Evolutionary conservation across 2,329 filamentous ascomycete genomes (phyloP), one percentile per base, ranked within the genome.

Genomic region (Capronia coronata): DNA sequence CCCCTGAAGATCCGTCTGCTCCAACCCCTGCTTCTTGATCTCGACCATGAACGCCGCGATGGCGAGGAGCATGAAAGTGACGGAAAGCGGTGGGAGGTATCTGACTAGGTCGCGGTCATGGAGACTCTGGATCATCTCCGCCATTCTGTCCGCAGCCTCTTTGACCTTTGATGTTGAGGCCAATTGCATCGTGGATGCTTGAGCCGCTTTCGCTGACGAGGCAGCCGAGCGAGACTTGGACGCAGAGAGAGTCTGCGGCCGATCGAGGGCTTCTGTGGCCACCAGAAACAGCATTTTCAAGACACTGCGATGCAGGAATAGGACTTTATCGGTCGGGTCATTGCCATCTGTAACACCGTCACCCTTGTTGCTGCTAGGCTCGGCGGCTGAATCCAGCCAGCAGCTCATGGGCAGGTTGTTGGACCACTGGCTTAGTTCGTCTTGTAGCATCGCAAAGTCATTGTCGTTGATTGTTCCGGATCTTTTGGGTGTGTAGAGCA

Each of bases 11-110:
- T 48, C 50, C 13, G 22, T 48, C 11, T 43, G n/a, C 1, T 11
- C 34, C 39, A 34, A 27, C 2, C 46, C 48, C 25, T 48, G 51
- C 5, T 48, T 41, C 40, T 56, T 56, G 34, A 56, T 51, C 14
- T 56, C 54, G 30, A 56, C 54, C 3, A 56, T 43, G 35, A 56
- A 56, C 3, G 51, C 49, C 3, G 54, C 54, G 3, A 54, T 48
- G 2, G 54, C 44, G 29, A 52, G 51, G 9, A 56, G 51, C 50
- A 56, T 51, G 46, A 56, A 56, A 18, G 47, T 48, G 9, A 56
- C 50, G 7, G 51, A 46, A 9, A 56, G 35, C 3, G 54, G 54
- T 2, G 51, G 54, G 5, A 56, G 51, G 39, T 54, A 51, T 19
- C 43, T 29, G 32, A 56, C 41, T 32, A 56, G 40, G 23, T 56